A percentile compares a stretch with the other conserved stretches of the same genome.
Conservation (phyloP, 805 yeast species). For the Starmerella ratchasimensis region DNA sequence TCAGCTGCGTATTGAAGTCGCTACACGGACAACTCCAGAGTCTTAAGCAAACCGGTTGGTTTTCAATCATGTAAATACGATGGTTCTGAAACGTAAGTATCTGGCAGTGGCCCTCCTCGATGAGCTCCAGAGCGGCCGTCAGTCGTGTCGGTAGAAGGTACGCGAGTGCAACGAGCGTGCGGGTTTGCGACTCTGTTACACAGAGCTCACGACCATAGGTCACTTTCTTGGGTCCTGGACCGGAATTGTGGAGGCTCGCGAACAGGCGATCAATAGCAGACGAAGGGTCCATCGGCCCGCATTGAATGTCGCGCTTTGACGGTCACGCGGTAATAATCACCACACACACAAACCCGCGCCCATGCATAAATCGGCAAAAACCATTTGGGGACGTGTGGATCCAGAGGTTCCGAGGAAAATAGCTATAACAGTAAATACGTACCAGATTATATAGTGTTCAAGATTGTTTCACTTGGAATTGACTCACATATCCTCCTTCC, state of each 20-base stretch:
- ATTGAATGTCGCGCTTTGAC: too few species aligned
- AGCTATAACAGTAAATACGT: too few species aligned
- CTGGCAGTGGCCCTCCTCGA: slow-evolving; percentile 14
- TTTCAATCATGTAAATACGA: slow-evolving; percentile 1
- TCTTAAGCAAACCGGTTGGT: slow-evolving; percentile 5
- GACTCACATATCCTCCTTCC: slow-evolving; percentile 1
- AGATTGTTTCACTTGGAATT: too few species aligned
- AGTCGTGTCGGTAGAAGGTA: slow-evolving; percentile 17
- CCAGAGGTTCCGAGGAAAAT: too few species aligned
- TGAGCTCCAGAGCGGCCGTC: slow-evolving; percentile 16
- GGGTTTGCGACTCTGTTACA: slow-evolving; percentile 9
- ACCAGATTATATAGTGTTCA: too few species aligned
- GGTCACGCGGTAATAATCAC: too few species aligned
- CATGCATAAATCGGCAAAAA: too few species aligned
- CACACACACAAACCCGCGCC: too few species aligned
- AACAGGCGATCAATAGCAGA: slow-evolving; percentile 15
- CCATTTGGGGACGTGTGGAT: too few species aligned
- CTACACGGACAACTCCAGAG: slow-evolving; percentile 19
- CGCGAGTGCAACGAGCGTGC: slow-evolving; percentile 14
- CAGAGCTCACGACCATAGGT: slow-evolving; percentile 6
- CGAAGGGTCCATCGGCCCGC: too few species aligned
- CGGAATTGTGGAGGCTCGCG: slow-evolving; percentile 1
- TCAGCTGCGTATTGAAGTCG: slow-evolving; percentile 5
- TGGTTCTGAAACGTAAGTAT: neutral
- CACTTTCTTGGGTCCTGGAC: neutral